Evolutionary conservation across 140 eudicot genomes (phyloP).

Genomic region (Bidens hawaiensis): DNA sequence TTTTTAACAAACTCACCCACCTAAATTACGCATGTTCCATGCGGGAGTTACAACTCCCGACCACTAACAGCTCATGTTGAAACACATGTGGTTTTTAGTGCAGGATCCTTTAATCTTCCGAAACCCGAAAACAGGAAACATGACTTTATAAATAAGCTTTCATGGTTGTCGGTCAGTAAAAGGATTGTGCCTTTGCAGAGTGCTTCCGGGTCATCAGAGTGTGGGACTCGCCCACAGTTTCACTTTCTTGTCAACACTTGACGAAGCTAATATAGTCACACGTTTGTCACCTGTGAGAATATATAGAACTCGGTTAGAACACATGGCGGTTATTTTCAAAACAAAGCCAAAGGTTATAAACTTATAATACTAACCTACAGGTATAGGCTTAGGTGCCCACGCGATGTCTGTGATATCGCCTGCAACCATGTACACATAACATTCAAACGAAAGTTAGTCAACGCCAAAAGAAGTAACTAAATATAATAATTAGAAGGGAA

Average conservation of each 20-base stretch:
- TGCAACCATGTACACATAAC: constrained; percentile 29
- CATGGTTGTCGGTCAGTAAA: constrained; percentile 4
- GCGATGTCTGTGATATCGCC: constrained; percentile 86
- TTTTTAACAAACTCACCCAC: background rate
- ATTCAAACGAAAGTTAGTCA: constrained; percentile 1
- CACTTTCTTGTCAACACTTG: constrained; percentile 89
- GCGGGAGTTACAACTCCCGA: background rate
- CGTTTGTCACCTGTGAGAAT: constrained; percentile 46
- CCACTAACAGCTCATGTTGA: constrained; percentile 14
- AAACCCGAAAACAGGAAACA: constrained; percentile 13
- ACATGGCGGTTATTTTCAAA: background rate
- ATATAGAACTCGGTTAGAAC: constrained; percentile 11
- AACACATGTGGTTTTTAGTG: constrained; percentile 14
- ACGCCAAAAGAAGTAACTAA: background rate
- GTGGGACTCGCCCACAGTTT: constrained; percentile 89
- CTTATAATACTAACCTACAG: constrained; percentile 52
- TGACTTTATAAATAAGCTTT: constrained; percentile 10
- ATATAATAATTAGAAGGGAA: constrained; percentile 2
- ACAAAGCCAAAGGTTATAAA: too few species aligned
- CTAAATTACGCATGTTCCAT: background rate
- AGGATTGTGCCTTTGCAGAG: constrained; percentile 13
- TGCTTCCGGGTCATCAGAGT: constrained; percentile 20
- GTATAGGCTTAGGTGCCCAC: constrained; percentile 76
- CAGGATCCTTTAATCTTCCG: constrained; percentile 8
- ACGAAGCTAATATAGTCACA: constrained; percentile 50